These are phyloP conservation scores for Linnemannia hyalina DNA, from an alignment of 192 early-diverging fungal genomes.

Conservation along the genomic window DNA sequence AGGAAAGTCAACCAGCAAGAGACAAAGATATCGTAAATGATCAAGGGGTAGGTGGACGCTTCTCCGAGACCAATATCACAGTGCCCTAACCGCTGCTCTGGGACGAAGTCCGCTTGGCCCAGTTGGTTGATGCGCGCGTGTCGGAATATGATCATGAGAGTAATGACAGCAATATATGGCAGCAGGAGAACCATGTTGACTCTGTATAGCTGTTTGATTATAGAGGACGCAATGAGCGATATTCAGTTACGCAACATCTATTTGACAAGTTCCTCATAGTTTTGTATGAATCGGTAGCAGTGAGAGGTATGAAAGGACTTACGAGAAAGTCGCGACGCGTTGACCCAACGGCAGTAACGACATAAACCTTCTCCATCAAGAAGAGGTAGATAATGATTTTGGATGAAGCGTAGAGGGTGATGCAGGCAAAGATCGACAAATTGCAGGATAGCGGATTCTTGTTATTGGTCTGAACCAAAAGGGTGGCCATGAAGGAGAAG, in stretches of 20 bases:
- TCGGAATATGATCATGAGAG: background rate
- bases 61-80: conserved; percentile 1
- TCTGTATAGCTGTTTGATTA: background rate
- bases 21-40: conserved; percentile 14
- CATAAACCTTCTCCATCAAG: conserved; percentile 58
- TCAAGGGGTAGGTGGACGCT: background rate
- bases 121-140: background rate
- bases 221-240: background rate
- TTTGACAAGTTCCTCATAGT: background rate
- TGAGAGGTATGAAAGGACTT: background rate
- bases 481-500: conserved; percentile 47
- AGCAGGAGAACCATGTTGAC: background rate
- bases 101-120: background rate
- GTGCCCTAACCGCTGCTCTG: background rate
- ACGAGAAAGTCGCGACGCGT: conserved; percentile 4
- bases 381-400: conserved; percentile 57
- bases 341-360: conserved; percentile 10
- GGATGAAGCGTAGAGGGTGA: conserved; percentile 40
- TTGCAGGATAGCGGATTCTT: conserved; percentile 49
- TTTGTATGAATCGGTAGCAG: background rate
- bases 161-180: background rate
- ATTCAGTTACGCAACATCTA: background rate
- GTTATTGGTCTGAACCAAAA: conserved; percentile 59
- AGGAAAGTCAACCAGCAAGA: conserved; percentile 18
- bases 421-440: conserved; percentile 37